Conservation (phyloP, 2,329 filamentous ascomycete genomes). For the Fusarium domesticum region DNA sequence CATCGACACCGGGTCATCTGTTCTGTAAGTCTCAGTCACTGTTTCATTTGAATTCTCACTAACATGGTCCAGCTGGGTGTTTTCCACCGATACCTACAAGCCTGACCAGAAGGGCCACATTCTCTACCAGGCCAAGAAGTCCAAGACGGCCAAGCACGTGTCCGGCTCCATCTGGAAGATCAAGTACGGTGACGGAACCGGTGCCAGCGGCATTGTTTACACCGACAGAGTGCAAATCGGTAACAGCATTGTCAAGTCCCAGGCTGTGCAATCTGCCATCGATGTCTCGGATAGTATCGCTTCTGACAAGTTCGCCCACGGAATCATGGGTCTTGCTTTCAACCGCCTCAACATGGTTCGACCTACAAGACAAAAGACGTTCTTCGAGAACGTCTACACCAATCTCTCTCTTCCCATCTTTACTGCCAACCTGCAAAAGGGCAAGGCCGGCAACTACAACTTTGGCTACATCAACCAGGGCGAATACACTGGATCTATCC, state of each 20-base stretch:
- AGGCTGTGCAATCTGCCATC: constrained; percentile 64
- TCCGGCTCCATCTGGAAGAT: constrained; percentile 52
- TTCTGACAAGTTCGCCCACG: constrained; percentile 34
- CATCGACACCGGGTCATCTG: constrained; percentile 62
- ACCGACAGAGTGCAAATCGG: constrained; percentile 62
- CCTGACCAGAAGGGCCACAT: constrained; percentile 49
- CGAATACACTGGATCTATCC: constrained; percentile 56
- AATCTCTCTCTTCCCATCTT: constrained; percentile 34
- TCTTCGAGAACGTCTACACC: constrained; percentile 35
- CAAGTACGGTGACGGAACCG: constrained; percentile 62
- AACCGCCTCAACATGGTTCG: constrained; percentile 34
- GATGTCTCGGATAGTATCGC: constrained; percentile 49
- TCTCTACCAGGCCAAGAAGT: constrained; percentile 52
- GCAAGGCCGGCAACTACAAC: constrained; percentile 37
- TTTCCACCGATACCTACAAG: constrained; percentile 55
- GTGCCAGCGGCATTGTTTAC: constrained; percentile 63
- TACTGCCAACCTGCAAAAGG: constrained; percentile 36
- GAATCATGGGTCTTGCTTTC: constrained; percentile 36
- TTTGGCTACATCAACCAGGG: constrained; percentile 51
- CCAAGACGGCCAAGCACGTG: constrained; percentile 43
- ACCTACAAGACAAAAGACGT: constrained; percentile 34
- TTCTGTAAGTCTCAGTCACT: constrained; percentile 38
- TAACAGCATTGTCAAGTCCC: constrained; percentile 53
- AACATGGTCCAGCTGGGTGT: constrained; percentile 59
- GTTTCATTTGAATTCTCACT: not conserved